Conservation (phyloP, 1,284 basidiomycete species). For the Leccinum griseonigrum region DNA sequence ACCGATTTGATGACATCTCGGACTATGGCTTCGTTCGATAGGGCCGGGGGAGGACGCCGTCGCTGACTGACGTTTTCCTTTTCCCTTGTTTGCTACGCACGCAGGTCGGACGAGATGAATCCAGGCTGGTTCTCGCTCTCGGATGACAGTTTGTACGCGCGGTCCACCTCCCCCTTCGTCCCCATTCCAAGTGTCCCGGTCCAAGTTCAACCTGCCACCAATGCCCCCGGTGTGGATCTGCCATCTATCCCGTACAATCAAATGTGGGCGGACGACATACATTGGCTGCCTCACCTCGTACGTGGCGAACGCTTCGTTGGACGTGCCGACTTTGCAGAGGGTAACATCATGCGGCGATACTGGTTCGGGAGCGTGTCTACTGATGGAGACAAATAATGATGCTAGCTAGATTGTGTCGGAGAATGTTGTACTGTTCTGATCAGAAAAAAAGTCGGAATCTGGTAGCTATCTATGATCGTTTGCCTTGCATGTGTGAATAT, state of each 20-base stretch:
- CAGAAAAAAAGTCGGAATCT: neutral
- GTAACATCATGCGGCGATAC: conserved; percentile 26
- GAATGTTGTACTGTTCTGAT: neutral
- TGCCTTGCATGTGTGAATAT: neutral
- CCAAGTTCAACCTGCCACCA: neutral
- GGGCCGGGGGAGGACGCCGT: neutral
- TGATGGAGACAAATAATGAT: neutral
- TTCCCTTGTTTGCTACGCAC: neutral
- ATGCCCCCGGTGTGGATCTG: conserved; percentile 1
- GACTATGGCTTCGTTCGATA: neutral
- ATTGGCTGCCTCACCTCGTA: conserved; percentile 36
- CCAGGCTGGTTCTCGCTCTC: conserved; percentile 39
- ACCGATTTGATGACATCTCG: neutral
- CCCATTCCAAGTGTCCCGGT: neutral
- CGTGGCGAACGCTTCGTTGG: conserved; percentile 34
- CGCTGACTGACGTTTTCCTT: neutral
- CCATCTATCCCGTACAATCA: conserved; percentile 35
- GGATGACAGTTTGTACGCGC: conserved; percentile 15
- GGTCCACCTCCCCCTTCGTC: neutral
- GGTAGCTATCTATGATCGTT: neutral
- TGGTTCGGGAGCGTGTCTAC: neutral
- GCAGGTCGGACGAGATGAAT: conserved; percentile 42
- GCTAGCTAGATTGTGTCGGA: neutral
- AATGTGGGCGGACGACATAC: conserved; percentile 43
- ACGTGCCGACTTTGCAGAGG: conserved; percentile 36